A percentile compares a stretch with the other conserved stretches of the same genome.
Conservation (phyloP, 148 eudicot species). For the Heliosperma pusillum region DNA sequence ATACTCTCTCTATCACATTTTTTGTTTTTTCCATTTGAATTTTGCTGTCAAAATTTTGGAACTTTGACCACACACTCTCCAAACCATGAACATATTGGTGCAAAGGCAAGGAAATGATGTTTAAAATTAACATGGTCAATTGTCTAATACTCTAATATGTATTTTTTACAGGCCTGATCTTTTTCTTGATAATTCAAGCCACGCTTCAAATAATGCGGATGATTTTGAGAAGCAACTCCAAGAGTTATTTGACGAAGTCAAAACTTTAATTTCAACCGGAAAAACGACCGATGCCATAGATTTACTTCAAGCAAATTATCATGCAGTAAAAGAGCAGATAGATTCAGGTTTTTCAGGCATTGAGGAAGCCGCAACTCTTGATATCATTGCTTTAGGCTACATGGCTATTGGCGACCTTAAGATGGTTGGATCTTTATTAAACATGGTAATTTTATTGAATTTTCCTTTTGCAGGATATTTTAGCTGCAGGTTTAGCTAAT, state of each 20-base stretch:
- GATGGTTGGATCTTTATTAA: slow-evolving; percentile 53
- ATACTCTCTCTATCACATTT: neutral
- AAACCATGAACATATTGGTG: slow-evolving; percentile 1
- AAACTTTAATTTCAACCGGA: slow-evolving; percentile 61
- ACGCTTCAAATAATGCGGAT: slow-evolving; percentile 35
- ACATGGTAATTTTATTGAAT: slow-evolving; percentile 45
- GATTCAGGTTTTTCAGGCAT: slow-evolving; percentile 57
- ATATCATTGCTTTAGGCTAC: slow-evolving; percentile 71
- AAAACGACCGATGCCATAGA: slow-evolving; percentile 57
- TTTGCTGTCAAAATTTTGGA: neutral
- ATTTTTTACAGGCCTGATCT: slow-evolving; percentile 40
- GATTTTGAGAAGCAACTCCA: slow-evolving; percentile 67
- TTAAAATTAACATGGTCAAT: slow-evolving; percentile 13
- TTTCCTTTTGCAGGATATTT: slow-evolving; percentile 4
- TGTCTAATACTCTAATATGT: slow-evolving; percentile 1
- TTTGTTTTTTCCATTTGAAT: neutral
- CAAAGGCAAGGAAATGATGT: neutral
- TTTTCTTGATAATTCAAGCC: slow-evolving; percentile 39
- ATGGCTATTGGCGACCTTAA: slow-evolving; percentile 56
- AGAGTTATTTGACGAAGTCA: slow-evolving; percentile 76
- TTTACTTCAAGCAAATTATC: slow-evolving; percentile 80
- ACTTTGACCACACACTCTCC: neutral
- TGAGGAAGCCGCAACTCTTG: slow-evolving; percentile 81
- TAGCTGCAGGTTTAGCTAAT: neutral
- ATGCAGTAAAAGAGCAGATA: slow-evolving; percentile 66